Evolutionary conservation across 306 rosid species (phyloP), one percentile per base, ranked within the genome.

Genomic region (Prosopis cineraria): DNA sequence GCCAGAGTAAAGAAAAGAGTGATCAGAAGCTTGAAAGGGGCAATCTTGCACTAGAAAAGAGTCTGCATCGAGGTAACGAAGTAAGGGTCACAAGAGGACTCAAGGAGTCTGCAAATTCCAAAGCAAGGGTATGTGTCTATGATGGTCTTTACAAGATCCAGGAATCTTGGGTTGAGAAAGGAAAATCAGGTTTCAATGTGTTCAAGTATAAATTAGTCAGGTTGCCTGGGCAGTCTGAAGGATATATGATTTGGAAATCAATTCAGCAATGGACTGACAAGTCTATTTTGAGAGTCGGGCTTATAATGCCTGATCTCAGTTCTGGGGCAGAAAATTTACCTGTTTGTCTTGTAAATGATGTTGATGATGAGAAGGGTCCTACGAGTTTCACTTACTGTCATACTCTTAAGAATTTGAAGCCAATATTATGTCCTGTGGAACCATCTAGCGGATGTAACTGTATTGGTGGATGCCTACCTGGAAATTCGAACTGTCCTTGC

Each of bases 21-120:
- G 98, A 94, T 83, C 98, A 93, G 77, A 93, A 93, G 88, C 98
- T 93, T 59, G 98, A 90, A 89, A 91, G 97, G 84, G 98, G 98
- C 34, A 93, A 93, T 86, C 98, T 93, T 60, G 98, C 98, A 29
- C 65, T 93, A 81, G 97, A 91, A 72, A 91, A 89, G 75, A 91
- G 97, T 76, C 58, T 83, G 79, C 96, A 89, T 75, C 84, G 88
- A 60, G 96, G 89, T 67, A 91, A 91, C 74, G 93, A 88, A 11
- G 93, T 91, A 50, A 87, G 98, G 80, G 98, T 94, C 17, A 81
- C 90, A 74, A 89, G 97, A 72, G 97, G 98, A 39, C 9, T 94
- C 19, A 88, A 14, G 82, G 97, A 92, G 75, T 3, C 22, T 6
- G 68, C 78, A 41, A 85, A 86, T 78, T 86, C 90, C 63, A 74